Evolutionary conservation across 1,139 yeast genomes (phyloP).

Genomic region (Yamadazyma buinensis): DNA sequence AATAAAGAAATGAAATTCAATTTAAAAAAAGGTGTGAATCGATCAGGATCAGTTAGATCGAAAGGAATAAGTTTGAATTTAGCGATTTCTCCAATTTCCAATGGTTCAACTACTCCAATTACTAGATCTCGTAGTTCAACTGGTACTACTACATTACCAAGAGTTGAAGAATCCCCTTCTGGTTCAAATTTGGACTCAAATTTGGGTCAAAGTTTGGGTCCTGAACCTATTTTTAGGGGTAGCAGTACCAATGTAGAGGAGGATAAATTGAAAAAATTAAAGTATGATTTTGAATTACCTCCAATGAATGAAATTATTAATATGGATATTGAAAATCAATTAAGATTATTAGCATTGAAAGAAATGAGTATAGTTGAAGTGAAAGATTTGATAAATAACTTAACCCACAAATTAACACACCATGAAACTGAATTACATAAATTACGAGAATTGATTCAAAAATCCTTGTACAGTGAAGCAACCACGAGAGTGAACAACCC

Average conservation of each 20-base stretch:
- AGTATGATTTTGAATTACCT: constrained; percentile 31
- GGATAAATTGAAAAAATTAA: constrained; percentile 14
- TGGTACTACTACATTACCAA: not conserved
- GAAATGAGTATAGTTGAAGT: constrained; percentile 60
- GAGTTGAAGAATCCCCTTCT: not conserved
- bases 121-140: constrained; percentile 3
- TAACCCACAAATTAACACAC: constrained; percentile 28
- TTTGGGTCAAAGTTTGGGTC: not conserved
- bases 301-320: constrained; percentile 24
- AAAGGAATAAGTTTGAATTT: constrained; percentile 30
- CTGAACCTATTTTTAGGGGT: too few species aligned
- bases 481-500: not conserved
- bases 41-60: constrained; percentile 15
- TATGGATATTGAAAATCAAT: constrained; percentile 50
- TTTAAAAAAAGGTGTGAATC: constrained; percentile 4
- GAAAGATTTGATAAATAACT: constrained; percentile 43
- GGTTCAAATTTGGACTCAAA: not conserved
- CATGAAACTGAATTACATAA: constrained; percentile 47
- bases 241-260: not conserved
- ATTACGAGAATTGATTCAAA: constrained; percentile 39
- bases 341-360: constrained; percentile 54
- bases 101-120: constrained; percentile 7
- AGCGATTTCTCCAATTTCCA: constrained; percentile 26
- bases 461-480: constrained; percentile 37
- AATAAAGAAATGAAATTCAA: constrained; percentile 7